Evolutionary conservation across 192 early-diverging fungal genomes (phyloP), one percentile per base, ranked within the genome.

Genomic region (Thamnidium elegans): DNA sequence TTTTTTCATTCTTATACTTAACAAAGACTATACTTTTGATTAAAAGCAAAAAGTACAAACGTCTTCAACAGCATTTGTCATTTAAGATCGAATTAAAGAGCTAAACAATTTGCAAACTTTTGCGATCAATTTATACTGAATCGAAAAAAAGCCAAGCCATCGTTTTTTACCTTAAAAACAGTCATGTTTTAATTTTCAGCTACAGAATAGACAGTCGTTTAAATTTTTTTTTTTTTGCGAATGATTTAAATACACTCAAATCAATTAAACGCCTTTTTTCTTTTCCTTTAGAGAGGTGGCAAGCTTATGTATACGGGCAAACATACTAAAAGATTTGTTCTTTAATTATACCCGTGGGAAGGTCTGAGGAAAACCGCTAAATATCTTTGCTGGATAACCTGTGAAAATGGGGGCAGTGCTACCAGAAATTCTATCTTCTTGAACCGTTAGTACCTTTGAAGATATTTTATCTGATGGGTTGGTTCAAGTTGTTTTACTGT

Each of bases 331-430:
- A 62, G 67, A 69, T 19, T 69, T 51, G 46, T 69, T 69, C 67
- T 62, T 63, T 53, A 50, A 48, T 34, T 19, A 63, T 56, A 56
- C 67, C 67, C 67, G 54, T 69, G 67, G 67, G 67, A 69, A 69
- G 67, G 67, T 69, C 67, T 69, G 67, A 69, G 67, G 32, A 69
- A 69, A 69, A 46, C 67, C 67, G 45, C 59, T 66, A 51, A 69
- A 69, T 62, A 43, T 36, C 59, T 53, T 62, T 63, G 61, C 62
- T 44, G 67, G 60, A 58, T 54, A 63, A 63, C 61, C 52, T 56
- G 67, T 50, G 34, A 64, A 64, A 53, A 60, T 55, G 45, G 59
- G 60, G 20, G 60, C 31, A 59, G 52, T 44, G 47, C 67, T 54
- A 62, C 60, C 60, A 60, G 58, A 42, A 44, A 62, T 44, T 34